Evolutionary conservation across 768 basidiomycete species (phyloP).

Genomic region (Trametes gibbosa): DNA sequence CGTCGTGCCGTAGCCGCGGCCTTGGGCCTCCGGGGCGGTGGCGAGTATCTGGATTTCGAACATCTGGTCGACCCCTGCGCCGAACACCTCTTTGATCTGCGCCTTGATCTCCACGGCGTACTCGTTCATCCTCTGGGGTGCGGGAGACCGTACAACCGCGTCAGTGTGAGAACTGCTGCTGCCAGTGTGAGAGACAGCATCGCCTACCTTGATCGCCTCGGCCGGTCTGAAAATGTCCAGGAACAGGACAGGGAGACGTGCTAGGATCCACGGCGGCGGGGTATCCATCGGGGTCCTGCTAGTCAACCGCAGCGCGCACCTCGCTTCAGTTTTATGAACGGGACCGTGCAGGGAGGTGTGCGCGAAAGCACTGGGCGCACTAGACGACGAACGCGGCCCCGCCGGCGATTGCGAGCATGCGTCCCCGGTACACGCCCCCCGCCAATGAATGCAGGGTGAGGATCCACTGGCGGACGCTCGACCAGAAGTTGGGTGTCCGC

Average conservation of each 20-base stretch:
- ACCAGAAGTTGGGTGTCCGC: not conserved
- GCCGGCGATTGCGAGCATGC: not conserved
- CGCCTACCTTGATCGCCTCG: not conserved
- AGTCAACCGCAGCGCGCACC: not conserved
- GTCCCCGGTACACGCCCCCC: not conserved
- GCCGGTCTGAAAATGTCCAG: not conserved
- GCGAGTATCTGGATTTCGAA: not conserved
- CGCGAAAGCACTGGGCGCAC: not conserved
- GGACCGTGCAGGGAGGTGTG: no score
- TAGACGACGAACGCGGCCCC: not conserved
- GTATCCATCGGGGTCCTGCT: not conserved
- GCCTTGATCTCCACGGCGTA: not conserved
- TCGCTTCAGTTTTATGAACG: not conserved
- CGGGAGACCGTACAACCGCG: not conserved
- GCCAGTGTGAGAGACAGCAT: not conserved
- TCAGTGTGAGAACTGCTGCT: not conserved
- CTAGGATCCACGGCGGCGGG: not conserved
- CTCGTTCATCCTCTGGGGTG: not conserved
- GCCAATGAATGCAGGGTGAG: not conserved
- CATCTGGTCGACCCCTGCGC: not conserved
- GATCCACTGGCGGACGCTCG: not conserved
- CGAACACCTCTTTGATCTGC: not conserved
- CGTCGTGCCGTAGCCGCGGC: not conserved
- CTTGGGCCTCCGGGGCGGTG: not conserved
- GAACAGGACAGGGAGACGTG: not conserved